Evolutionary conservation across 768 basidiomycete species (phyloP).

Genomic region (Lactifluus rugatus): DNA sequence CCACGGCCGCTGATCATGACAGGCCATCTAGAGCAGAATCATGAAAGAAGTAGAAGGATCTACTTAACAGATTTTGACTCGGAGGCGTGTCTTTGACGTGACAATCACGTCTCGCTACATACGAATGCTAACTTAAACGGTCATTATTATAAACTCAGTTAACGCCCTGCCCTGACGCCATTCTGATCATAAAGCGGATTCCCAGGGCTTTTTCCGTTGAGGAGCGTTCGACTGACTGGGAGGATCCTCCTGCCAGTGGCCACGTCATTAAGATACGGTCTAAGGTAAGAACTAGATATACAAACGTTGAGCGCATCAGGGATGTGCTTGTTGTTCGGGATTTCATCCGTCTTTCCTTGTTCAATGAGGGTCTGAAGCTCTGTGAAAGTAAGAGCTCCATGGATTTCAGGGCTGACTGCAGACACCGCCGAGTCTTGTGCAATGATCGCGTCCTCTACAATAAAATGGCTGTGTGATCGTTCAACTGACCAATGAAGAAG

Average conservation of each 20-base stretch:
- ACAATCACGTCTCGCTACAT: no score
- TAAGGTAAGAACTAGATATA: constrained; percentile 15
- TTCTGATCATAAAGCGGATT: constrained; percentile 23
- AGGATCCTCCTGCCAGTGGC: constrained; percentile 35
- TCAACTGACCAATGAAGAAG: background rate
- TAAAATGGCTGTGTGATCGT: background rate
- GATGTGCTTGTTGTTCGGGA: constrained; percentile 71
- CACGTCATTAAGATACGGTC: background rate
- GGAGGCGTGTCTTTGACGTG: no score
- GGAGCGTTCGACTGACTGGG: constrained; percentile 48
- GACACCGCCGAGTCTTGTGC: background rate
- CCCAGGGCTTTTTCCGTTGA: constrained; percentile 62
- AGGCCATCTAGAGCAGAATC: no score
- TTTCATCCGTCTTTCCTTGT: constrained; percentile 57
- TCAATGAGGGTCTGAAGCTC: constrained; percentile 65
- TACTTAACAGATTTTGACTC: no score
- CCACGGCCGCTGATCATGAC: no score
- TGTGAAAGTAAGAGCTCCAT: constrained; percentile 48
- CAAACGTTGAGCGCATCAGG: constrained; percentile 58
- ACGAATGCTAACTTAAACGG: no score
- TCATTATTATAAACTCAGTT: no score
- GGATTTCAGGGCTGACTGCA: constrained; percentile 14
- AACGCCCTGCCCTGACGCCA: background rate
- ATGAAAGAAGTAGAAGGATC: no score
- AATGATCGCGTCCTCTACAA: background rate